These are phyloP conservation scores for Fusarium setosum DNA, from an alignment of 2,329 filamentous ascomycete genomes.

Conservation along the genomic window DNA sequence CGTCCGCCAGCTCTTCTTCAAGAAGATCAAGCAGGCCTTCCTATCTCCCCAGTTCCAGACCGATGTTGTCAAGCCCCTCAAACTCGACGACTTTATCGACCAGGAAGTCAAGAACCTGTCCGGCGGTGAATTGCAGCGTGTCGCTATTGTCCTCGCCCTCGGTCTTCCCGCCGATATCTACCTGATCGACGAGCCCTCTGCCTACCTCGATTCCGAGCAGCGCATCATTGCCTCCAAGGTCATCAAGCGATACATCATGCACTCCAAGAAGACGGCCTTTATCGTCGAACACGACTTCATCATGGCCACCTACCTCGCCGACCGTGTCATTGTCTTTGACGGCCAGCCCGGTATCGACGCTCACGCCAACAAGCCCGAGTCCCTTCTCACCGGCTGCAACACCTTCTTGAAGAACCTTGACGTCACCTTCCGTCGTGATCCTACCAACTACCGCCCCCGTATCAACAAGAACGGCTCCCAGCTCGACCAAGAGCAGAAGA, in stretches of 20 bases:
- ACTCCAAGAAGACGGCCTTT: constrained; percentile 99
- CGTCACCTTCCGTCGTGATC: constrained; percentile 98
- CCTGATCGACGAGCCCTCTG: constrained; percentile 96
- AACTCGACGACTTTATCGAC: constrained; percentile 98
- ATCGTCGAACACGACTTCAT: constrained; percentile 99
- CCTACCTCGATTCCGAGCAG: constrained; percentile 98
- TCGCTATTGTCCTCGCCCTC: constrained; percentile 96
- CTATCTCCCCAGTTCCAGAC: constrained; percentile 98
- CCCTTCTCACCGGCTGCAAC: constrained; percentile 95
- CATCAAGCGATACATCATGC: constrained; percentile 99
- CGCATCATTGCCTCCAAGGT: constrained; percentile 97
- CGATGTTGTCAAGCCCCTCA: constrained; percentile 99
- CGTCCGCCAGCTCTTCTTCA: constrained; percentile 98
- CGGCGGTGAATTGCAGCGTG: constrained; percentile 99
- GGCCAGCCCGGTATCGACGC: constrained; percentile 90
- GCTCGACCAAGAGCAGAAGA: constrained; percentile 97
- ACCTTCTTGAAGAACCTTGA: constrained; percentile 95
- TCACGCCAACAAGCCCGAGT: constrained; percentile 90
- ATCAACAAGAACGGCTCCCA: constrained; percentile 98
- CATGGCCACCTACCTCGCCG: constrained; percentile 83
- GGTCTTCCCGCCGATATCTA: constrained; percentile 98
- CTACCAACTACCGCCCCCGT: constrained; percentile 93
- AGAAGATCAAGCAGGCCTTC: constrained; percentile 98
- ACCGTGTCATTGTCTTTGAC: constrained; percentile 98
- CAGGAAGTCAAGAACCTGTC: constrained; percentile 99